Evolutionary conservation across 768 basidiomycete genomes (phyloP).

Genomic region (Postia placenta): DNA sequence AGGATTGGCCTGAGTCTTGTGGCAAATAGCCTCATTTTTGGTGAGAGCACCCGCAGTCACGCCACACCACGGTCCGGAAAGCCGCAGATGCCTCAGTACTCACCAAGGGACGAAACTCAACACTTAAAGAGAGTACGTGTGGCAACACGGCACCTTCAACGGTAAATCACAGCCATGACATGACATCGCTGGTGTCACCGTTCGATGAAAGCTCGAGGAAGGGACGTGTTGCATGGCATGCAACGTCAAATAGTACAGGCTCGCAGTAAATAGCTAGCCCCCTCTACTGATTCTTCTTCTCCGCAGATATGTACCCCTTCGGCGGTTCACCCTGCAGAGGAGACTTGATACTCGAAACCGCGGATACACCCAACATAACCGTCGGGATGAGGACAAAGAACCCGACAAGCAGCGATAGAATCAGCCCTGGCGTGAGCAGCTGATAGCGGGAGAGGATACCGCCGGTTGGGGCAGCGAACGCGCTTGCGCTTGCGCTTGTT

Average conservation of each 20-base stretch:
- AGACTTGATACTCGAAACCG: conserved; percentile 70
- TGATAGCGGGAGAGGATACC: conserved; percentile 73
- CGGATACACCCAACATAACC: conserved; percentile 54
- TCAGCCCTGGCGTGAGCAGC: conserved; percentile 70
- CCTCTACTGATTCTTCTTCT: conserved; percentile 69
- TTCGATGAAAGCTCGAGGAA: too few relatives aligned
- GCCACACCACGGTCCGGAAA: too few relatives aligned
- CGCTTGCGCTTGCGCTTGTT: conserved; percentile 3
- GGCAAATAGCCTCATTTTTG: not conserved
- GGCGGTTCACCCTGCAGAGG: conserved; percentile 57
- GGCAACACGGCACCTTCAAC: too few relatives aligned
- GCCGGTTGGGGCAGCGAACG: conserved; percentile 28
- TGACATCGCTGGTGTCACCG: too few relatives aligned
- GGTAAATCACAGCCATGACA: too few relatives aligned
- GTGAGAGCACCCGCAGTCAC: too few relatives aligned
- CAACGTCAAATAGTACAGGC: too few relatives aligned
- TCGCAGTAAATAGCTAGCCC: too few relatives aligned
- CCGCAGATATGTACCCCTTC: conserved; percentile 60
- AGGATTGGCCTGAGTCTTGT: not conserved
- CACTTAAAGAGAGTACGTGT: too few relatives aligned
- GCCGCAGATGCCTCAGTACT: too few relatives aligned
- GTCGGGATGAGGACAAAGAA: conserved; percentile 68
- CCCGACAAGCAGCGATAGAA: conserved; percentile 54
- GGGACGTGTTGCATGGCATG: too few relatives aligned
- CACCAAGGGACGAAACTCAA: too few relatives aligned